Base-by-base conservation (phyloP, 2,329 filamentous ascomycete genomes). In the Eutypella sp. region DNA sequence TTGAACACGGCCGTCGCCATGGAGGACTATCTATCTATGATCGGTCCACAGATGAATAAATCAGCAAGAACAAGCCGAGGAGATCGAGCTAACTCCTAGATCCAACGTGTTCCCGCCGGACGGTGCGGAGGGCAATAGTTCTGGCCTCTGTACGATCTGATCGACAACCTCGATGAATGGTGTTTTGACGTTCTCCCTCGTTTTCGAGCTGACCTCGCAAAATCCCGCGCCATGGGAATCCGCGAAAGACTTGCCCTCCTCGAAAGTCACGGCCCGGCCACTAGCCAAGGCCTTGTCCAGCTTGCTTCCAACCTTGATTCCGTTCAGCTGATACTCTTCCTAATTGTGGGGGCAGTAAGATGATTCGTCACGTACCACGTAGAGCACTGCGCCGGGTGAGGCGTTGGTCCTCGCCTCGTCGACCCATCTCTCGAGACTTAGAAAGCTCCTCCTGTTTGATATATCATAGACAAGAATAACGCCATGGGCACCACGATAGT, bases 121-220 rank as follows among this genome's bases (percentile, higher is more conserved):
- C 15, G 46, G 51, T 1, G 55, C 50, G 4, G 54, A 62, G 8
- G 56, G 60, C 50, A 77, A 54, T 22, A 78, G 58, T 33, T 69
- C 63, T 1, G 70, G 71, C 34, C 63, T 70, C 46, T 66, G 66
- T 22, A 78, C 68, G 49, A 79, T 73, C 48, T 61, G 62, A 52
- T 75, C 70, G 23, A 79, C 72, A 39, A 76, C 66, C 42, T 76
- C 74, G 40, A 76, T 62, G 57, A 80, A 80, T 16, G 74, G 71
- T 56, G 63, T 65, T 48, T 69, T 63, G 19, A 78, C 69, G 55
- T 76, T 73, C 56, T 77, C 72, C 41, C 72, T 65, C 20, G 75
- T 76, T 64, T 76, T 76, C 38, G 73, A 67, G 57, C 75, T 79
- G 37, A 72, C 72, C 61, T 80, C 76, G 52, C 74, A 76, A 59